Percentiles rank a stretch among this genome's conserved stretches.
Evolutionary conservation across 2,329 filamentous ascomycete genomes (phyloP).

Genomic region (Hirsutella thompsonii): DNA sequence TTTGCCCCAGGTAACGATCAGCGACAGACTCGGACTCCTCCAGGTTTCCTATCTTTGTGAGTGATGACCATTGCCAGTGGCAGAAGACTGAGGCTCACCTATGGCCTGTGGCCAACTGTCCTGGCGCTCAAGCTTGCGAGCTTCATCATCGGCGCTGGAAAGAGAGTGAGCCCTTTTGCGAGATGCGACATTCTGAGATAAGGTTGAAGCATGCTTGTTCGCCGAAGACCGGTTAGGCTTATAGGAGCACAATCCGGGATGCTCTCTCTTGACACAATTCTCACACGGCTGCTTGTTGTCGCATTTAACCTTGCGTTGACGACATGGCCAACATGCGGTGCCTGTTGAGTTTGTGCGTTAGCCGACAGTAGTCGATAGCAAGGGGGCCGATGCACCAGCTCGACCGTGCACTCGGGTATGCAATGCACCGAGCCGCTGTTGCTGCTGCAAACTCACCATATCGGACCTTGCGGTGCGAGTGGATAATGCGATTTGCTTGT

Average conservation of each 20-base stretch:
- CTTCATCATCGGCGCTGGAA: constrained; percentile 17
- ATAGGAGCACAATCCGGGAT: constrained; percentile 52
- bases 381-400: too few species aligned
- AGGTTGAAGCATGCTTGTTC: constrained; percentile 18
- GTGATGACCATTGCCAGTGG: background rate
- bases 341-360: constrained; percentile 21
- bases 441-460: constrained; percentile 39
- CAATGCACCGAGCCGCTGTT: background rate
- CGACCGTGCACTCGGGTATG: too few species aligned
- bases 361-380: background rate
- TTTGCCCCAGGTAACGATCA: constrained; percentile 51
- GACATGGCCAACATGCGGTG: constrained; percentile 54
- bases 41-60: constrained; percentile 20
- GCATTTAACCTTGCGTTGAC: constrained; percentile 57
- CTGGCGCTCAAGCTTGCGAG: constrained; percentile 21
- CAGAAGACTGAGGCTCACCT: constrained; percentile 13
- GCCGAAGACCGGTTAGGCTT: constrained; percentile 42
- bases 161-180: constrained; percentile 22
- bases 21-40: constrained; percentile 43
- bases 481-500: constrained; percentile 55
- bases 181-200: constrained; percentile 11
- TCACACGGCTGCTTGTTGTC: constrained; percentile 57
- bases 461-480: constrained; percentile 55
- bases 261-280: constrained; percentile 54
- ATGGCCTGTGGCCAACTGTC: constrained; percentile 30